Evolutionary conservation across 768 basidiomycete genomes (phyloP), one percentile per base, ranked within the genome.

Genomic region (Leucocoprinus sp.): DNA sequence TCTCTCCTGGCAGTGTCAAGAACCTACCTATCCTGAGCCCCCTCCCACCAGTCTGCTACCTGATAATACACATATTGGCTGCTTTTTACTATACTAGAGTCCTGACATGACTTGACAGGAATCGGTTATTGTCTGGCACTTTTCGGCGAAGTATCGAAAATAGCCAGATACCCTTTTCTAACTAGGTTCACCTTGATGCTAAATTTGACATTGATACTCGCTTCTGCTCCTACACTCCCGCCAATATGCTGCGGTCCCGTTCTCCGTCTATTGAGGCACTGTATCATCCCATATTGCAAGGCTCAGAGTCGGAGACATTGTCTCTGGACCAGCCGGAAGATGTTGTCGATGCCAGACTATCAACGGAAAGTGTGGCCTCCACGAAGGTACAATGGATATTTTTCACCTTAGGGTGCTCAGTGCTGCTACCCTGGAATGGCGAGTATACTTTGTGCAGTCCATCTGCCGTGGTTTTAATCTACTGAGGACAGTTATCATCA

Each of bases 351-450:
- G 36, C n/a, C 18, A 46, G 50, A 26, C 45, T 45, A 41, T 57
- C 58, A 42, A 53, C 51, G 14, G 64, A 55, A 45, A 63, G 58
- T 24, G 52, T 63, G 22, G 58, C 68, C 7, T 70, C 78, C 49
- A 34, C 63, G 34, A 68, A 65, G 37, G 71, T 82, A 54, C 61
- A 65, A 40, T 82, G 81, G 78, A 74, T 82, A 33, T 74, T 80
- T 53, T 85, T 88, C 52, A 60, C 84, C 18, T 62, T 93, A 14
- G 90, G 92, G 2, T 82, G 82, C 46, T 84, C 87, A 15, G 75
- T 84, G 3, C 70, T 96, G 5, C 63, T 96, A 14, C 82, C 88
- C 22, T 96, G 92, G 92, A 95, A 93, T 57, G 90, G 92, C 91
- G 60, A 57, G 74, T 58, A 12, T 46, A 21, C 27, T 37, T 22